Evolutionary conservation across 75 land plant species (phyloP).

Genomic region (Cupressus sempervirens): DNA sequence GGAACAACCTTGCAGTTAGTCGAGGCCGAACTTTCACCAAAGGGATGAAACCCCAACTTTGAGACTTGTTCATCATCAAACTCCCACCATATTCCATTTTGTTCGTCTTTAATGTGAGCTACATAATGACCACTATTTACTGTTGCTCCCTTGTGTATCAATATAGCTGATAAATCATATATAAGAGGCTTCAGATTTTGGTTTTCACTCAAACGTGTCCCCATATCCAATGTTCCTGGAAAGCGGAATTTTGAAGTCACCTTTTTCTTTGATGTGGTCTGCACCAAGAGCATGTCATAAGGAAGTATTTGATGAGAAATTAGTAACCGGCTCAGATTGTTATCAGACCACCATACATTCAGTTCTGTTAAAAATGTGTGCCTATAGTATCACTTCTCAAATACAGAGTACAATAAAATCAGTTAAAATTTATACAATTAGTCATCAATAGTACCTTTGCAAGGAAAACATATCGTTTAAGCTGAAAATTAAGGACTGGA

Average conservation of each 20-base stretch:
- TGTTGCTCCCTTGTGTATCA: constrained; percentile 89
- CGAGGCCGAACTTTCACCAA: constrained; percentile 57
- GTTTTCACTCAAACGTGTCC: constrained; percentile 41
- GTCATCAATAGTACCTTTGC: constrained; percentile 58
- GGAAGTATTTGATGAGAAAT: neutral
- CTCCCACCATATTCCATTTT: constrained; percentile 91
- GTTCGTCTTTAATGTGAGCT: constrained; percentile 88
- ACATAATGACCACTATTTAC: constrained; percentile 94
- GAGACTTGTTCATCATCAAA: constrained; percentile 97
- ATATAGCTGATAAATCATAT: constrained; percentile 86
- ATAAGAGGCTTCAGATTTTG: constrained; percentile 22
- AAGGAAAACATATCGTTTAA: constrained; percentile 87
- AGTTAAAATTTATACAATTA: neutral
- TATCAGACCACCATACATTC: neutral
- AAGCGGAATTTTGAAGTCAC: constrained; percentile 79
- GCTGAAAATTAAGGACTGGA: constrained; percentile 86
- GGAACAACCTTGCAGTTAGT: constrained; percentile 3
- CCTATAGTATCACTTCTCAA: neutral
- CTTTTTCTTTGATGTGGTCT: constrained; percentile 94
- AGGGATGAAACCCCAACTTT: constrained; percentile 71
- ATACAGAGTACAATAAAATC: constrained; percentile 3
- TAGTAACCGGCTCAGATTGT: neutral
- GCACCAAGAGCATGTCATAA: constrained; percentile 11
- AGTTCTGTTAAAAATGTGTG: neutral
- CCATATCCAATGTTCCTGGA: constrained; percentile 77